A percentile compares a stretch with the other conserved stretches of the same genome.
phyloP scores from a whole-genome alignment of 2,329 filamentous ascomycete genomes.

The Penicillium oxalicum region DNA sequence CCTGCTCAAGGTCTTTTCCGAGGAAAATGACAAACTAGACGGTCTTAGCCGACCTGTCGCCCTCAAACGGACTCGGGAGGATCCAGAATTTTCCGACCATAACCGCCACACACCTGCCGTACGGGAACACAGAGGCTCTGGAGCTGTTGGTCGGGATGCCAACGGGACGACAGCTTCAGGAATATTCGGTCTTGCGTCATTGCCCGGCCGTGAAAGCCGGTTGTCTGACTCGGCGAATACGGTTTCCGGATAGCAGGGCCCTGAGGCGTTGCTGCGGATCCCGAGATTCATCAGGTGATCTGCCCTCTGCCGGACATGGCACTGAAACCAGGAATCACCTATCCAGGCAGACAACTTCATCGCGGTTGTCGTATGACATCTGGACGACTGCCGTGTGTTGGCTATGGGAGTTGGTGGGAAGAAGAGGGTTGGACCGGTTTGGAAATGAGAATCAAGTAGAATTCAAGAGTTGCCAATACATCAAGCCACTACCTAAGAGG shows the following conservation, averaged over 20 bases:
- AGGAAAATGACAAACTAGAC: slow-evolving; percentile 8
- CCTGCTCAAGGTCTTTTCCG: slow-evolving; percentile 8
- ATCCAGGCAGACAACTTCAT: too few species aligned
- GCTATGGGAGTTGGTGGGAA: too few species aligned
- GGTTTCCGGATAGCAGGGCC: background rate
- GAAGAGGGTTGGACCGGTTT: too few species aligned
- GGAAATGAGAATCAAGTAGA: too few species aligned
- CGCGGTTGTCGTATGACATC: too few species aligned
- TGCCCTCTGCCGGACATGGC: background rate
- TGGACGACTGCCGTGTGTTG: too few species aligned
- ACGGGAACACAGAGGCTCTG: slow-evolving; percentile 4
- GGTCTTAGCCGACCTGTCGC: slow-evolving; percentile 2
- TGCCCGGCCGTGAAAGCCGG: background rate
- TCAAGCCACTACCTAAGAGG: too few species aligned
- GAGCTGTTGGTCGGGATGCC: background rate
- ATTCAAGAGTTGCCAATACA: too few species aligned
- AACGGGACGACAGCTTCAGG: background rate
- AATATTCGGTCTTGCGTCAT: background rate
- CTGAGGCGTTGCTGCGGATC: too few species aligned
- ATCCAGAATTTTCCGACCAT: slow-evolving; percentile 22
- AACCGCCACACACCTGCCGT: slow-evolving; percentile 10
- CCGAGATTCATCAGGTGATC: slow-evolving; percentile 1
- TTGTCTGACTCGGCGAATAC: background rate
- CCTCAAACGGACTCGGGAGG: slow-evolving; percentile 2
- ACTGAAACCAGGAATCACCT: too few species aligned